phyloP scores from a whole-genome alignment of 345 rosid species.

The Clarkia xantiana region DNA sequence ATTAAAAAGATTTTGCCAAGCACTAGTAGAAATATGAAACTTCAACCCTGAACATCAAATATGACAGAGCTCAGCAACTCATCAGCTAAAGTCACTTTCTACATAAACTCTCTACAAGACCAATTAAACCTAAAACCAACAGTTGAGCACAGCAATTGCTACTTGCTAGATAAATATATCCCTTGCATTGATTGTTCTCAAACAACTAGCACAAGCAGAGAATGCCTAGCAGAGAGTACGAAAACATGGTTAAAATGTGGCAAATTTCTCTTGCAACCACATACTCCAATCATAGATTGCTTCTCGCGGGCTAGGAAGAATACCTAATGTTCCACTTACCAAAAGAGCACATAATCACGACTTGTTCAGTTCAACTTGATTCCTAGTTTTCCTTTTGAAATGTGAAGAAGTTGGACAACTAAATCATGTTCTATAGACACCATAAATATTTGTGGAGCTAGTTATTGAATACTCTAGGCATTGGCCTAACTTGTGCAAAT shows the following conservation, averaged over 20 bases:
- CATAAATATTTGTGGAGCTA: no score
- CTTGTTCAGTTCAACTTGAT: no score
- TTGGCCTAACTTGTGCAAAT: no score
- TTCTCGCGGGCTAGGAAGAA: no score
- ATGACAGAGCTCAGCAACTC: not conserved
- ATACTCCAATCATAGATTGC: no score
- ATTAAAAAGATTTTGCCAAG: slow-evolving; percentile 13
- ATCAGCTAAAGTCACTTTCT: not conserved
- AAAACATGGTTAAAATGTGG: not conserved
- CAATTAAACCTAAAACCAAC: not conserved
- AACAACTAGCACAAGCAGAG: slow-evolving; percentile 1
- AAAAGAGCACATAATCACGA: no score
- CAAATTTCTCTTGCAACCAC: not conserved
- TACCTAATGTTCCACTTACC: no score
- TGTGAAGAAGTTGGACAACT: no score
- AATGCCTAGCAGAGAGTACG: not conserved
- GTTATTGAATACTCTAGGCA: no score
- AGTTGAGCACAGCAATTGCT: no score
- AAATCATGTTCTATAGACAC: no score
- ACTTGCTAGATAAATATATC: not conserved
- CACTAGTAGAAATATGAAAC: slow-evolving; percentile 18
- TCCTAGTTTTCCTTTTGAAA: no score
- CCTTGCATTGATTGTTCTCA: not conserved
- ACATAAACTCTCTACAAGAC: not conserved
- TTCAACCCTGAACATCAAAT: slow-evolving; percentile 34